phyloP scores from a whole-genome alignment of 495 filamentous ascomycete species.

The Aspergillus incahuasiensis region DNA sequence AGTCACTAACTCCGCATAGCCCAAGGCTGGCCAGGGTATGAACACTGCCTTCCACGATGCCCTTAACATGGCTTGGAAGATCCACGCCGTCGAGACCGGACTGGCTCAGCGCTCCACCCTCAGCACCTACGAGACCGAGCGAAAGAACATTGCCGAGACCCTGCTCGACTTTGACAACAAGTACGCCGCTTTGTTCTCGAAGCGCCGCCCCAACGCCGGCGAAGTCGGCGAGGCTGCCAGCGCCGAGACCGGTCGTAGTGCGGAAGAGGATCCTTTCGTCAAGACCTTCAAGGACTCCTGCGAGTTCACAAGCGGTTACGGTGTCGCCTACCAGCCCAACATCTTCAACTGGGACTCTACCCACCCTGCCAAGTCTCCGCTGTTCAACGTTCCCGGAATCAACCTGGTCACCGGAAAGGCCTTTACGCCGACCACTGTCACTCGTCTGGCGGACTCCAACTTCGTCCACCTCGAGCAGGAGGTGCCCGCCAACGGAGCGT shows the following conservation, averaged over 20 bases:
- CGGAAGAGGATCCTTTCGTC: conserved; percentile 56
- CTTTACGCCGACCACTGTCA: conserved; percentile 71
- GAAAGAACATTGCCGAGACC: conserved; percentile 63
- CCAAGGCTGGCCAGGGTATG: conserved; percentile 60
- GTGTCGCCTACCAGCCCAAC: conserved; percentile 57
- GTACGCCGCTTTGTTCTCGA: conserved; percentile 61
- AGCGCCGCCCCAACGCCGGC: conserved; percentile 52
- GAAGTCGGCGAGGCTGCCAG: conserved; percentile 50
- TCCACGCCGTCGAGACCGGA: conserved; percentile 61
- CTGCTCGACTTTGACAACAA: conserved; percentile 69
- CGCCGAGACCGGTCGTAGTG: conserved; percentile 23
- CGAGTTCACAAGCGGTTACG: conserved; percentile 64
- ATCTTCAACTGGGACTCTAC: conserved; percentile 65
- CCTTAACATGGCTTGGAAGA: conserved; percentile 78
- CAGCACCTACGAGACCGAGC: conserved; percentile 66
- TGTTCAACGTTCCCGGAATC: conserved; percentile 60
- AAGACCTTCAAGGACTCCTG: conserved; percentile 61
- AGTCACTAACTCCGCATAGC: conserved; percentile 37
- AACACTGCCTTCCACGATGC: conserved; percentile 51
- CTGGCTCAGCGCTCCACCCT: conserved; percentile 57
- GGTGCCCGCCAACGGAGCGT: conserved; percentile 79
- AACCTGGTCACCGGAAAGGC: conserved; percentile 65
- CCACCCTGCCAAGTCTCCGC: conserved; percentile 64
- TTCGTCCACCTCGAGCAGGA: conserved; percentile 85
- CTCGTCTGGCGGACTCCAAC: conserved; percentile 79